Evolutionary conservation across 768 basidiomycete genomes (phyloP).

Genomic region (Calvatia gigantea): DNA sequence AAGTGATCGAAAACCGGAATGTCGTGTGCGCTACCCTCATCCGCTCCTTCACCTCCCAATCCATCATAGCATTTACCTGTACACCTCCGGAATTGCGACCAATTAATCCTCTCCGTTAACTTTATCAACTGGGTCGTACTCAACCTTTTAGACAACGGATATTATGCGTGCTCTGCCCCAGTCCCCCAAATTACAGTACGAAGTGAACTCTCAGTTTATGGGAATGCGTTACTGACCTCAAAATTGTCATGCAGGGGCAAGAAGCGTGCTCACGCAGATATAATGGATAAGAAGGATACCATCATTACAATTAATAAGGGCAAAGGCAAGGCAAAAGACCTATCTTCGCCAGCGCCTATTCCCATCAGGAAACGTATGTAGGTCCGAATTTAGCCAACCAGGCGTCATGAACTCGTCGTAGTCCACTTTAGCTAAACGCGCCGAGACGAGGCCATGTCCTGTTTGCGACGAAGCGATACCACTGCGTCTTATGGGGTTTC

Average conservation of each 20-base stretch:
- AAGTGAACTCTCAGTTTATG: neutral
- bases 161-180: constrained; percentile 5
- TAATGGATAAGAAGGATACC: neutral
- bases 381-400: neutral
- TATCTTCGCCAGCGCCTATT: neutral
- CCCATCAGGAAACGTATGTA: constrained; percentile 8
- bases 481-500: constrained; percentile 62
- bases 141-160: neutral
- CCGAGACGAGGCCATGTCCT: constrained; percentile 73
- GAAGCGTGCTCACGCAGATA: constrained; percentile 2
- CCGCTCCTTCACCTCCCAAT: constrained; percentile 4
- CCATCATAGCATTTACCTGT: constrained; percentile 2
- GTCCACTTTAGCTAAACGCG: constrained; percentile 51
- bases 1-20: neutral
- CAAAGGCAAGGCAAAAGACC: constrained; percentile 4
- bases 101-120: neutral
- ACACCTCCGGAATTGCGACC: neutral
- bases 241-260: neutral
- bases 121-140: neutral
- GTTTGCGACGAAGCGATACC: constrained; percentile 73
- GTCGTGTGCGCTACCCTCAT: neutral
- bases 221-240: neutral
- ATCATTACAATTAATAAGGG: constrained; percentile 1
- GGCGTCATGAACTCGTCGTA: neutral
- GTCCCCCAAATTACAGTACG: constrained; percentile 3